Base-by-base conservation (phyloP, 805 yeast species). In the Saturnispora sekii region DNA sequence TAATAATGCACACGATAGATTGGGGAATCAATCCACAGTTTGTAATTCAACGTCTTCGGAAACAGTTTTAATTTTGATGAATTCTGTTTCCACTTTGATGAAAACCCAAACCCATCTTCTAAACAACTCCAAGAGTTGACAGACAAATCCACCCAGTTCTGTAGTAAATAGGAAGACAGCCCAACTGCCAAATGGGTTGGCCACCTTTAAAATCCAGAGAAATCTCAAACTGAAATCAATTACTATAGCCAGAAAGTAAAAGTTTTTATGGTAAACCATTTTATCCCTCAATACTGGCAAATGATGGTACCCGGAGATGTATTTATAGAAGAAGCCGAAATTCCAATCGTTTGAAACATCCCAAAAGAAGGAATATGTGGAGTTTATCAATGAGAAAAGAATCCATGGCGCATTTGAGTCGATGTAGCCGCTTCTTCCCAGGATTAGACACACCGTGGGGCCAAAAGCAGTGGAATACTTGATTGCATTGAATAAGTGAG, bases 21-120 rank as follows among this genome's bases (percentile, higher is more conserved):
- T 3, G 26, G 26, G 26, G 26, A 21, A 21, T 35, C 11, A 41
- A 38, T 48, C 39, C 16, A 52, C 26, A 33, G 34, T 45, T 42
- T 60, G 58, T 30, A 60, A 34, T 45, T 59, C 63, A 26, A 58
- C 32, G 5, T 49, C 51, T 11, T 46, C 46, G 17, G 31, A 35
- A 26, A 35, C 30, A 9, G 52, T 41, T 3, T 53, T 49, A 31
- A 51, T 40, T 53, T 62, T 63, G 40, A 63, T 51, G 38, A 70
- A 79, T 58, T 90, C 97, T 29, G 83, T 76, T 53, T 93, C 97
- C 14, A 89, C 65, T 56, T 93, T 81, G 58, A 90, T 67, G 49
- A 85, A 73, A 35, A 88, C 76, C 99, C 99, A 93, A 42, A 87
- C 63, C 78, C 89, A 85, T 58, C 98, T 73, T 64, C 98, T 72